A percentile compares a stretch with the other conserved stretches of the same genome.
These are phyloP conservation scores for Vinca major DNA, from an alignment of 305 asterid species.

Conservation along the genomic window DNA sequence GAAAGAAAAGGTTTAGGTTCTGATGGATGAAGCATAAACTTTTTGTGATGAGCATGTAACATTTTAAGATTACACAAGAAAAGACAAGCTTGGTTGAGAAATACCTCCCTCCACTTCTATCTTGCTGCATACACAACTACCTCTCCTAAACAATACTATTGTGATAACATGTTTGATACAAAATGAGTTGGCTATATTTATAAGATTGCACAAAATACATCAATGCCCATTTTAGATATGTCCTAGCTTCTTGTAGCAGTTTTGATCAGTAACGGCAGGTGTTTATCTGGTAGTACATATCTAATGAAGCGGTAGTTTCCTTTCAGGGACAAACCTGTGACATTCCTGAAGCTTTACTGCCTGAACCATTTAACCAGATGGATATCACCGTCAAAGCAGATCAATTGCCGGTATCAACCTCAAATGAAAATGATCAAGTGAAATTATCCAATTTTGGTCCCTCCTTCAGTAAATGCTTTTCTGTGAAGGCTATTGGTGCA, in stretches of 20 bases:
- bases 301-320: constrained; percentile 13
- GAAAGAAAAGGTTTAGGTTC: neutral
- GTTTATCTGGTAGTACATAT: constrained; percentile 4
- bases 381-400: constrained; percentile 23
- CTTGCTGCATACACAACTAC: neutral
- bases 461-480: constrained; percentile 32
- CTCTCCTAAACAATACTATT: neutral
- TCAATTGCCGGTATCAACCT: constrained; percentile 23
- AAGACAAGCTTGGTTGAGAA: neutral
- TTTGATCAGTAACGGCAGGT: neutral
- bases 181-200: neutral
- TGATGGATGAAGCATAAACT: neutral
- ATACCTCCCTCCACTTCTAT: neutral
- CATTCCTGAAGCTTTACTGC: constrained; percentile 71
- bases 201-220: neutral
- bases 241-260: constrained; percentile 4
- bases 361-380: constrained; percentile 46
- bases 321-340: constrained; percentile 40
- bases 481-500: constrained; percentile 24
- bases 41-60: neutral
- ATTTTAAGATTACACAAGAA: neutral
- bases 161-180: neutral
- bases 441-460: constrained; percentile 53
- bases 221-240: neutral
- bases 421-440: constrained; percentile 27